Base-by-base conservation (phyloP, 768 basidiomycete genomes). In the Phaffia tasmanica region DNA sequence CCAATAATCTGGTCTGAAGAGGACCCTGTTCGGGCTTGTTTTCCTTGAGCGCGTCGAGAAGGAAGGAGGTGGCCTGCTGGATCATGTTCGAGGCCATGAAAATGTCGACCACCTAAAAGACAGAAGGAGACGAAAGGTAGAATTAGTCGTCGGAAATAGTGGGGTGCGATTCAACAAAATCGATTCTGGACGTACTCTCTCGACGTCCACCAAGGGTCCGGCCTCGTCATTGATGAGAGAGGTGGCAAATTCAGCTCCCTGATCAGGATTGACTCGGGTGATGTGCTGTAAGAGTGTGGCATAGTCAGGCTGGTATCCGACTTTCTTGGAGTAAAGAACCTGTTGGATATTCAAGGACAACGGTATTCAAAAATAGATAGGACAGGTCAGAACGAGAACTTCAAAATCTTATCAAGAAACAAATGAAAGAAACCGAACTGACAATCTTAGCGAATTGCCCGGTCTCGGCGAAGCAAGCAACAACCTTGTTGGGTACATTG, bases 11-110 rank as follows among this genome's bases (percentile, higher is more conserved):
- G 0, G 95, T 99, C 78, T 99, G 95, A 18, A 99, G 80, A 71
- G 87, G 91, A 0, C 85, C 94, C 74, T 99, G 94, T 76, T 99
- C 95, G 0, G 93, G 89, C 75, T 88, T 88, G 80, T 99, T 98
- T 64, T 99, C 95, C 80, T 99, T 98, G 72, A 99, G 81, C 25
- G 93, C 95, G 74, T 98, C 95, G 67, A 99, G 79, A 57, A 98
- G 80, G 85, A 99, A 98, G 0, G 91, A 93, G 0, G 95, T 99
- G 6, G 95, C 95, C 23, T 93, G 94, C 76, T 98, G 95, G 66
- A 98, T 93, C 91, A 98, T 90, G 79, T 97, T 98, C 75, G 95
- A 93, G 0, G 88, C 87, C 91, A 97, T 95, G 81, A 99, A 98
- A 72, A 98, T 95, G 73, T 99, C 95, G 68, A 97, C 92, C 63